A percentile compares a stretch with the other conserved stretches of the same genome.
Evolutionary conservation across 129 eudicot species (phyloP).

Genomic region (Artemisia tridentata): DNA sequence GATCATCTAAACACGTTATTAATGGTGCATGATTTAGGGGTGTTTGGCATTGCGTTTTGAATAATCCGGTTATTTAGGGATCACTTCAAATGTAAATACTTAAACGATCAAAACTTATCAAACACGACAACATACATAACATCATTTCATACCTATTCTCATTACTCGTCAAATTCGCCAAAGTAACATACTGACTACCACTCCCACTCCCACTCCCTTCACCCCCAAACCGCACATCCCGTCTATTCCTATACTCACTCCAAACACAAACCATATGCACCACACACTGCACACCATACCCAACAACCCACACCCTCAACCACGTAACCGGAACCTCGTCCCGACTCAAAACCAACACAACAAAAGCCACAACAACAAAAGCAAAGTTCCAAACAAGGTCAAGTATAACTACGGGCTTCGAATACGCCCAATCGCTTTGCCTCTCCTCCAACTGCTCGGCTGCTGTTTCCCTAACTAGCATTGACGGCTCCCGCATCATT

Average conservation of each 20-base stretch:
- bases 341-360: constrained; percentile 37
- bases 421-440: constrained; percentile 67
- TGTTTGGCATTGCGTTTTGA: too few species aligned
- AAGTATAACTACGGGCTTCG: constrained; percentile 55
- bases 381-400: constrained; percentile 56
- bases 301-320: constrained; percentile 57
- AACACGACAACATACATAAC: background rate
- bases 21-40: too few species aligned
- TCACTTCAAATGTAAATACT: too few species aligned
- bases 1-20: too few species aligned
- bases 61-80: too few species aligned
- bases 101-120: too few species aligned
- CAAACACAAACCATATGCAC: constrained; percentile 62
- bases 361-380: constrained; percentile 39
- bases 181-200: constrained; percentile 39
- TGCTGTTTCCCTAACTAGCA: constrained; percentile 58
- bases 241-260: constrained; percentile 47
- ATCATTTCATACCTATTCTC: constrained; percentile 22
- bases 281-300: constrained; percentile 57
- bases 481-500: constrained; percentile 49
- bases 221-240: constrained; percentile 27
- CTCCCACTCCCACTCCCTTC: constrained; percentile 1
- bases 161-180: constrained; percentile 38
- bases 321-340: constrained; percentile 33
- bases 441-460: constrained; percentile 62